Conservation (phyloP, 768 basidiomycete species). For the Psilocybe subaeruginosa region DNA sequence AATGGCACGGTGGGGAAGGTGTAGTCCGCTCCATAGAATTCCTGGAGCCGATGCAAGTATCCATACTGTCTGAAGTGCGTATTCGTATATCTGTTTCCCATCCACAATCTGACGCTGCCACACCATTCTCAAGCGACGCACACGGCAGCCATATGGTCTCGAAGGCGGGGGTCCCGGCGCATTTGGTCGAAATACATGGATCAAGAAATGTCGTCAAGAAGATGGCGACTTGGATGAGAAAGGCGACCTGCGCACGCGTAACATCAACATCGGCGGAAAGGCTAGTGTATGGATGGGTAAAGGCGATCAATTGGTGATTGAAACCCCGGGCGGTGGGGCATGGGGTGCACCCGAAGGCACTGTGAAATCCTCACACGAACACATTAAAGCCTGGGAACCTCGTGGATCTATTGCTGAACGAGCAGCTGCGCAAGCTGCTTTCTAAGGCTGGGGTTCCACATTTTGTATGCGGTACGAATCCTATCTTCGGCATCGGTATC, state of each 20-base stretch:
- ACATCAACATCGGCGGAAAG: conserved; percentile 90
- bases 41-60: conserved; percentile 80
- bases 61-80: conserved; percentile 82
- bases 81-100: conserved; percentile 1
- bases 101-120: not conserved
- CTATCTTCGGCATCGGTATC: not conserved
- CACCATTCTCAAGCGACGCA: conserved; percentile 61
- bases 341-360: conserved; percentile 60
- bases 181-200: conserved; percentile 87
- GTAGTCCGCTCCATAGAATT: conserved; percentile 85
- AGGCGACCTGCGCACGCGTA: conserved; percentile 39
- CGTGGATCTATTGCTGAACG: conserved; percentile 71
- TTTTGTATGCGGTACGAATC: conserved; percentile 7
- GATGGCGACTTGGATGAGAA: conserved; percentile 67
- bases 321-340: conserved; percentile 91
- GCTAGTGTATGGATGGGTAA: conserved; percentile 88
- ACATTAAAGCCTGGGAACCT: conserved; percentile 64
- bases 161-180: conserved; percentile 76
- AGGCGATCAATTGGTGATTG: conserved; percentile 77
- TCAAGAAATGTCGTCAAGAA: conserved; percentile 65
- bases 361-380: conserved; percentile 29
- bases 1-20: conserved; percentile 83
- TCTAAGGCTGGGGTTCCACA: conserved; percentile 33
- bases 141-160: conserved; percentile 84
- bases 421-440: conserved; percentile 63